phyloP scores from a whole-genome alignment of 2,329 filamentous ascomycete genomes.

The Fusarium sublunatum region DNA sequence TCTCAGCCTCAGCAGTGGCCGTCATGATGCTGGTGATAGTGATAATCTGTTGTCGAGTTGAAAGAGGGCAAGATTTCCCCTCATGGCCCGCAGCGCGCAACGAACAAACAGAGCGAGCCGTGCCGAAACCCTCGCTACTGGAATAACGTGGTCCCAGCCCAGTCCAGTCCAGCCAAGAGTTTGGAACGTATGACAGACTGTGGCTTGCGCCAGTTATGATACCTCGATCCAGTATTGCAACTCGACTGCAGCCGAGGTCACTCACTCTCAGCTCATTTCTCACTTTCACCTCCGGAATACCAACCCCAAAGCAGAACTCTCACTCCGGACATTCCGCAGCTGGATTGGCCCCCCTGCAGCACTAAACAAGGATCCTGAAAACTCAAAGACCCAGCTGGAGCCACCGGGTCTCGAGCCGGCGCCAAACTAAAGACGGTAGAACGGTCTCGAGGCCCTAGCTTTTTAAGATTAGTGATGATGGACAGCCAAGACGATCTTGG shows the following conservation, averaged over 20 bases:
- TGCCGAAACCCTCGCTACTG: constrained; percentile 20
- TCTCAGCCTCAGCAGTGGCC: not conserved
- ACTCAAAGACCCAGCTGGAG: not conserved
- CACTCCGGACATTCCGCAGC: not conserved
- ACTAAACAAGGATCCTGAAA: not conserved
- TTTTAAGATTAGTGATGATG: not conserved
- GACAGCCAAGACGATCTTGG: not conserved
- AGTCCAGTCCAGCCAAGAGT: no score
- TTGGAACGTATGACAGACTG: not conserved
- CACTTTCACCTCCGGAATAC: not conserved
- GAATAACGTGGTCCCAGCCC: constrained; percentile 22
- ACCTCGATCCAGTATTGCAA: no score
- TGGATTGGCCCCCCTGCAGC: not conserved
- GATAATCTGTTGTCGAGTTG: not conserved
- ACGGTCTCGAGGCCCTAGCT: not conserved
- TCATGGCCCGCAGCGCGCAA: not conserved
- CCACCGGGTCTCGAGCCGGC: not conserved
- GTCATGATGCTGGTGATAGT: constrained; percentile 11
- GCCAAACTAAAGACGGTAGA: constrained; percentile 6
- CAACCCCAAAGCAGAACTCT: not conserved
- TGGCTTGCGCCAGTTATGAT: not conserved
- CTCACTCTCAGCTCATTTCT: not conserved
- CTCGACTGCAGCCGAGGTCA: not conserved
- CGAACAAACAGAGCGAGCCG: constrained; percentile 7
- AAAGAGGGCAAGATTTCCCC: constrained; percentile 4